Base-by-base conservation (phyloP, 2,329 filamentous ascomycete species). In the Alternaria triticina region DNA sequence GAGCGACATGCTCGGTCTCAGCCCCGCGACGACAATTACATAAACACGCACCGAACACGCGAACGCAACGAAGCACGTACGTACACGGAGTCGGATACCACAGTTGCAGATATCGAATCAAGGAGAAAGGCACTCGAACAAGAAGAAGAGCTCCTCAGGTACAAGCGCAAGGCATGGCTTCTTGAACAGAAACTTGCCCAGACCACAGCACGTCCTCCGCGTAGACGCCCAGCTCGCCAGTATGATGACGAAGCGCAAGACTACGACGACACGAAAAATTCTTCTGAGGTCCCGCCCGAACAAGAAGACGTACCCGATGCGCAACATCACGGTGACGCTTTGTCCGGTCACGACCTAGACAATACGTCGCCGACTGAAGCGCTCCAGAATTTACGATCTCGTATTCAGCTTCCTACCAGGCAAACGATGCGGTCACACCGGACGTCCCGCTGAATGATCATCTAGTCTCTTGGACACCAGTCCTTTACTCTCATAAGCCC, bases 131-230 rank as follows among this genome's bases (percentile, higher is more conserved):
- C 66, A n/a, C 49, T 62, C 9, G 47, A 55, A 27, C 59, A 59
- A n/a, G 47, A 51, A 25, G 62, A 64, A 50, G 64, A 64, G 57
- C 45, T 67, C 4, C 46, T 64, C 8, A 47, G 52, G 6, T 65
- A 61, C 52, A 70, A 65, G 43, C 61, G 61, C 22, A 66, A 58
- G 27, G 58, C 33, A 8, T 61, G 57, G 44, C 40, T 58, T 13
- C 58, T 64, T 10, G 61, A 65, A 23, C 55, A 61, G 17, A 58
- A 67, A 25, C 59, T 65, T 9, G 59, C 65, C 20, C 40, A 54
- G 49, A 56, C 36, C 15, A 52, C 33, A 3, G 58, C 40, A 43
- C 50, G 17, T 55, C 23, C 50, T 25, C 36, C 28, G 20, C 25
- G 45, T 30, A 50, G n/a, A n/a, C 55, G 9, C 20, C 6, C 11